Percentiles rank a stretch among this genome's conserved stretches.
These are phyloP conservation scores for Cyclotella atomus DNA, from an alignment of 108 stramenopile genomes.

Conservation along the genomic window DNA sequence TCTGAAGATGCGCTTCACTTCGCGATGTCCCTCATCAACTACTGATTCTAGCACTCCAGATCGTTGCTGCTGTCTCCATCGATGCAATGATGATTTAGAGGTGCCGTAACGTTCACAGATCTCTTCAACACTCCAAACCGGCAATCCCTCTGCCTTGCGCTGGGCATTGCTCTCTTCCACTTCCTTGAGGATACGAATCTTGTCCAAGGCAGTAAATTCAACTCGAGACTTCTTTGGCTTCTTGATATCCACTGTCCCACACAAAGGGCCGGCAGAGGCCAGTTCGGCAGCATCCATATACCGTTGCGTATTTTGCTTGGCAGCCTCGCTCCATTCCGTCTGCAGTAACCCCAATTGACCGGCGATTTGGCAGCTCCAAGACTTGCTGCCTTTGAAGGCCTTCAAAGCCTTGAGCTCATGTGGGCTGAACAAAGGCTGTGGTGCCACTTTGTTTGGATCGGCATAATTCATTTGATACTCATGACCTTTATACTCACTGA, in stretches of 20 bases:
- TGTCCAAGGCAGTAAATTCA: conserved; percentile 37
- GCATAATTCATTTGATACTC: too few relatives aligned
- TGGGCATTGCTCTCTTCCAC: conserved; percentile 14
- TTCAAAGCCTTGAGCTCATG: conserved; percentile 13
- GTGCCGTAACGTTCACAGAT: conserved; percentile 39
- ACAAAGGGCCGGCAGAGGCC: background rate
- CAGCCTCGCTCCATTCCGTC: conserved; percentile 12
- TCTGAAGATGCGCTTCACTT: conserved; percentile 32
- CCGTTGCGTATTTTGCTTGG: conserved; percentile 16
- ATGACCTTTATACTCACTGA: background rate
- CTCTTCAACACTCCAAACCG: conserved; percentile 19
- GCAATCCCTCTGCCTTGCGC: background rate
- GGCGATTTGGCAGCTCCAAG: conserved; percentile 33
- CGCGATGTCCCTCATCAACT: background rate
- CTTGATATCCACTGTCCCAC: background rate
- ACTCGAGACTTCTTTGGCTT: conserved; percentile 21
- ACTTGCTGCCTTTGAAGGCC: conserved; percentile 30
- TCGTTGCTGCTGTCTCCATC: conserved; percentile 33
- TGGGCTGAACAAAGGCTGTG: background rate
- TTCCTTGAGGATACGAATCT: conserved; percentile 26
- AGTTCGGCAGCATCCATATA: conserved; percentile 5
- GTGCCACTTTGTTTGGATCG: too few relatives aligned
- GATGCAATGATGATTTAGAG: conserved; percentile 37
- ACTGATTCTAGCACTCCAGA: conserved; percentile 15
- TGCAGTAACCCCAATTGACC: conserved; percentile 21